These are phyloP conservation scores for Prunus yedoensis DNA, from an alignment of 331 rosid genomes.

Conservation along the genomic window DNA sequence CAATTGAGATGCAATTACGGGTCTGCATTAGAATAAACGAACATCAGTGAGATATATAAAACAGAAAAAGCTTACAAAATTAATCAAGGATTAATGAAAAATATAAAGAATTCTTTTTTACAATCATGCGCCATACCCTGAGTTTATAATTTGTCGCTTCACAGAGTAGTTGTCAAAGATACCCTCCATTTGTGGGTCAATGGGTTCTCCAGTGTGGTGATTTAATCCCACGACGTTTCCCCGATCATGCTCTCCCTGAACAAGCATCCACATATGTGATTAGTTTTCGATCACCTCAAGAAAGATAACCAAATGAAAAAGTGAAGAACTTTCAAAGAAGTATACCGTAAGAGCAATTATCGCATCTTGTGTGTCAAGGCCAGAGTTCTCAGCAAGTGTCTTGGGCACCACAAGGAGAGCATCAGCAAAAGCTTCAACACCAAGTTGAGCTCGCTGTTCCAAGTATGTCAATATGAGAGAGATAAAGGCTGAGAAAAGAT, in stretches of 20 bases:
- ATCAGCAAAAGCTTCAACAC: constrained; percentile 92
- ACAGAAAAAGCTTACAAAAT: no score
- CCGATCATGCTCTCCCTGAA: constrained; percentile 90
- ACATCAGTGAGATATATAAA: background rate
- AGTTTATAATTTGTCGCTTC: constrained; percentile 91
- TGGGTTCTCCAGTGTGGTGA: constrained; percentile 84
- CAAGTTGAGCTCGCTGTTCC: constrained; percentile 97
- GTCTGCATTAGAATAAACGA: constrained; percentile 49
- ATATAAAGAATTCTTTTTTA: background rate
- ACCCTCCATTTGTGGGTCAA: constrained; percentile 95
- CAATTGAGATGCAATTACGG: constrained; percentile 88
- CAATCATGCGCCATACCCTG: constrained; percentile 55
- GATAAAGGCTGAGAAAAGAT: background rate
- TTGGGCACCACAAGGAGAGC: constrained; percentile 98
- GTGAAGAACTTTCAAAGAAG: background rate
- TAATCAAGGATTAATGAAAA: background rate
- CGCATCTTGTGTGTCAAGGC: constrained; percentile 93
- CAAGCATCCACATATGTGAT: constrained; percentile 18
- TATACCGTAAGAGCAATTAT: constrained; percentile 75
- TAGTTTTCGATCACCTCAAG: background rate
- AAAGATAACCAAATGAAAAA: background rate
- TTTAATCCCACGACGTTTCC: constrained; percentile 83
- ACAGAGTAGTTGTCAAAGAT: constrained; percentile 92
- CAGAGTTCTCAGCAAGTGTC: constrained; percentile 95
- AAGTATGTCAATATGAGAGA: constrained; percentile 16